phyloP scores from a whole-genome alignment of 495 filamentous ascomycete genomes.

The Neurospora sp. region DNA sequence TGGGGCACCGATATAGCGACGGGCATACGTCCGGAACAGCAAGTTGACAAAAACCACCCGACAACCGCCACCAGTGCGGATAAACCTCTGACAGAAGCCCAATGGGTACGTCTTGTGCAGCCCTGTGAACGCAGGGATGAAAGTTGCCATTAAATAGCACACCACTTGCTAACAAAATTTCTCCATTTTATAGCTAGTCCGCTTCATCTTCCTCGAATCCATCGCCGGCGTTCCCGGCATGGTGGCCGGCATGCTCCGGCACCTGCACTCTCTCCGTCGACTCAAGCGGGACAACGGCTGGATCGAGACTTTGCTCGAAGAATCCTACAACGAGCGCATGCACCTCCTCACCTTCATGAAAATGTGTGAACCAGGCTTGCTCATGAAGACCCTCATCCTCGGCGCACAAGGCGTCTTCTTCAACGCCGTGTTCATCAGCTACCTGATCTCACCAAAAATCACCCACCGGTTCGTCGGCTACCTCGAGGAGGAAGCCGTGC shows the following conservation, averaged over 20 bases:
- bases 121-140: neutral
- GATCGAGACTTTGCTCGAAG: conserved; percentile 94
- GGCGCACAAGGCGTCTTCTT: conserved; percentile 82
- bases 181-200: conserved; percentile 40
- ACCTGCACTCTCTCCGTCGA: conserved; percentile 69
- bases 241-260: conserved; percentile 89
- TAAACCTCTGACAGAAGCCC: conserved; percentile 36
- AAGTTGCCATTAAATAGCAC: neutral
- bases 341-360: conserved; percentile 92
- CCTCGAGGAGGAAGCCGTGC: conserved; percentile 90
- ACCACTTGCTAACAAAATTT: conserved; percentile 2
- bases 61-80: conserved; percentile 32
- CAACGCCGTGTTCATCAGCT: conserved; percentile 84
- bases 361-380: conserved; percentile 78
- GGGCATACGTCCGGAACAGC: conserved; percentile 31
- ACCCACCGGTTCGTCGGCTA: conserved; percentile 96
- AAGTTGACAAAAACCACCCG: conserved; percentile 35
- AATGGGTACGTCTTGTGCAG: conserved; percentile 27
- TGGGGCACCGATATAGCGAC: conserved; percentile 40
- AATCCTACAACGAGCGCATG: conserved; percentile 94
- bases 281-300: conserved; percentile 94
- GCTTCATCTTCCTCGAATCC: conserved; percentile 88
- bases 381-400: conserved; percentile 82
- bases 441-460: conserved; percentile 79
- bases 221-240: conserved; percentile 94